A percentile compares a stretch with the other conserved stretches of the same genome.
These are phyloP conservation scores for Choiromyces venosus DNA, from an alignment of 495 filamentous ascomycete species.

Conservation along the genomic window DNA sequence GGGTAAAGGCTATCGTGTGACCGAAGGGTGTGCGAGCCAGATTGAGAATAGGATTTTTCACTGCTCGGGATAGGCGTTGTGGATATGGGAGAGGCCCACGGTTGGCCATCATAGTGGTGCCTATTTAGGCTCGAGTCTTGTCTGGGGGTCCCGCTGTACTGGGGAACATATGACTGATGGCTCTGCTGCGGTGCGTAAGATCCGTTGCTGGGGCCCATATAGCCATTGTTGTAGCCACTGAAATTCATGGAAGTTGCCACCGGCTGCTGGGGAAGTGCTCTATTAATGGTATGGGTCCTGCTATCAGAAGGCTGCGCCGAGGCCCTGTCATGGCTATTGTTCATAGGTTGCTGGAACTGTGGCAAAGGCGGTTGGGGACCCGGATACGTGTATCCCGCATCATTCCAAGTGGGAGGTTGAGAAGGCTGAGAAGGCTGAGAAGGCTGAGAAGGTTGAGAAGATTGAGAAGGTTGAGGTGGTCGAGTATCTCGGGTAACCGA, in stretches of 20 bases:
- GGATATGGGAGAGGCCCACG: background rate
- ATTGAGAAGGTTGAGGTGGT: background rate
- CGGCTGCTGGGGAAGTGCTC: background rate
- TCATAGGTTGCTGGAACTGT: constrained; percentile 17
- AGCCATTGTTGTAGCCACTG: background rate
- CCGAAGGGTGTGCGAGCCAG: background rate
- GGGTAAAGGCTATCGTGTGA: background rate
- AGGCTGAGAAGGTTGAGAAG: background rate
- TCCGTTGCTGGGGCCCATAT: background rate
- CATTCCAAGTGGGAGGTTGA: constrained; percentile 15
- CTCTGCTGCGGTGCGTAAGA: background rate
- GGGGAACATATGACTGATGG: background rate
- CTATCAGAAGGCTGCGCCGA: background rate
- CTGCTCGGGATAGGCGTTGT: background rate
- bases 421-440: background rate
- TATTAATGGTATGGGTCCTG: background rate
- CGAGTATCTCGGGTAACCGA: background rate
- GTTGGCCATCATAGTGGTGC: background rate
- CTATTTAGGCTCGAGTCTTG: background rate
- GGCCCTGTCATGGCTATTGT: constrained; percentile 17
- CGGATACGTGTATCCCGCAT: constrained; percentile 26
- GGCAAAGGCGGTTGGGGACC: constrained; percentile 23
- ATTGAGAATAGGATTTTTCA: background rate
- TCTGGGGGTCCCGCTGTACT: background rate
- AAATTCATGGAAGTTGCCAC: background rate